Base-by-base conservation (phyloP, 305 asterid species). In the Fraxinus sp. region DNA sequence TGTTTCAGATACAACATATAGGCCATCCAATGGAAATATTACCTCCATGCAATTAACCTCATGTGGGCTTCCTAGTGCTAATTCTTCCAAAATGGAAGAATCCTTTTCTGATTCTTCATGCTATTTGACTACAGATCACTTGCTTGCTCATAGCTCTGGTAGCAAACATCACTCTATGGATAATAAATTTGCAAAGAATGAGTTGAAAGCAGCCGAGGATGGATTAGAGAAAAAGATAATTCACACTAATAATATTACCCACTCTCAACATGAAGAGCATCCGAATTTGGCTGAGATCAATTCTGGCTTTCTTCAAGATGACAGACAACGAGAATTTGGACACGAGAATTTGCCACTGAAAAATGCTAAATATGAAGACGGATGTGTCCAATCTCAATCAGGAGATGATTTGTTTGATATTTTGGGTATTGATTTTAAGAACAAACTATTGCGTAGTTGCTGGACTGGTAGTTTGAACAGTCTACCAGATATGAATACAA, bases 361-460 rank as follows among this genome's bases (percentile, higher is more conserved):
- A 35, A 35, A 46, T 66, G 14, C 77, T 59, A 71, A 66, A 75
- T 49, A 75, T 9, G 89, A 82, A 26, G 88, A 84, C 52, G 83
- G 80, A 49, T 83, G 76, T 84, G 43, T 79, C 33, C 88, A 87
- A 75, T 77, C 83, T 82, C 85, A 78, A 36, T 79, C 90, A 4
- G 93, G 93, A 49, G 92, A 91, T 82, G 97, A 92, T 85, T 85
- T 93, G 84, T 90, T 89, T 81, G 97, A 93, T 79, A 80, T 92
- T 79, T 80, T 92, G 73, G 96, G 94, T 57, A 88, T 88, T 81
- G 93, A 91, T 81, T 90, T 88, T 52, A 89, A 87, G 77, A 84
- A 79, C 81, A 83, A 84, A 46, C 72, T 91, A 43, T 83, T 89
- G 8, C 82, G 82, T 70, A 80, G 86, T 39, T 81, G 81, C 83